phyloP scores from a whole-genome alignment of 495 filamentous ascomycete genomes.

The Tetracladium setigerum region DNA sequence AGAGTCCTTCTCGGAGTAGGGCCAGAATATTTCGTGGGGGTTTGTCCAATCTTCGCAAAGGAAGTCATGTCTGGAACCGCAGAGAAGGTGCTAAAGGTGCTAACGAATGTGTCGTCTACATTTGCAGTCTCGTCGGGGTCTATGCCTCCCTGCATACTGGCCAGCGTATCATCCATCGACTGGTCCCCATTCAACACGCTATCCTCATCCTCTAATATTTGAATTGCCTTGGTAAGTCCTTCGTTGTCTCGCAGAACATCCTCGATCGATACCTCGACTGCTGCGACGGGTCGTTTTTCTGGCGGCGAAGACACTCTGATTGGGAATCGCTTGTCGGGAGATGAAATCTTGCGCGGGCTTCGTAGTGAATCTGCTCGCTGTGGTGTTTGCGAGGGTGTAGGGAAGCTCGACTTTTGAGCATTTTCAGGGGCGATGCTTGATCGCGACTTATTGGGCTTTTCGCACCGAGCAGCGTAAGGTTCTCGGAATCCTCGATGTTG shows the following conservation, averaged over 20 bases:
- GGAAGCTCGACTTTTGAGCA: slow-evolving; percentile 22
- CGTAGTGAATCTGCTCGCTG: slow-evolving; percentile 17
- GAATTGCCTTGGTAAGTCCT: slow-evolving; percentile 34
- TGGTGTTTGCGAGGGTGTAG: slow-evolving; percentile 17
- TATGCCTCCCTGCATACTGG: slow-evolving; percentile 1
- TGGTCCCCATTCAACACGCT: slow-evolving; percentile 11
- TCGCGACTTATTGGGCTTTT: slow-evolving; percentile 17
- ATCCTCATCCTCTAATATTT: slow-evolving; percentile 45
- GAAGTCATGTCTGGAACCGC: slow-evolving; percentile 84
- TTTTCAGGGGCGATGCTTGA: slow-evolving; percentile 16
- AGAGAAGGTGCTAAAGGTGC: slow-evolving; percentile 80
- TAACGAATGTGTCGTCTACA: slow-evolving; percentile 74
- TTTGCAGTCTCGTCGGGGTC: slow-evolving; percentile 28
- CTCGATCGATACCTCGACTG: slow-evolving; percentile 21
- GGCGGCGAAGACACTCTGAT: slow-evolving; percentile 35
- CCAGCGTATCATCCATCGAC: slow-evolving; percentile 6
- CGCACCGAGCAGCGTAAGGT: slow-evolving; percentile 13
- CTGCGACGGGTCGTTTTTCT: slow-evolving; percentile 7
- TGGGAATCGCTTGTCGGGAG: slow-evolving; percentile 47
- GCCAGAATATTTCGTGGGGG: slow-evolving; percentile 34
- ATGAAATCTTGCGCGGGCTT: slow-evolving; percentile 38
- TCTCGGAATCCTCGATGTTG: slow-evolving; percentile 25
- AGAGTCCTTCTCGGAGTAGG: slow-evolving; percentile 18
- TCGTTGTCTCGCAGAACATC: slow-evolving; percentile 29
- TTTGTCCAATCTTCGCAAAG: slow-evolving; percentile 63